Evolutionary conservation across 257 asterid genomes (phyloP).

Genomic region (Capsicum chinense): DNA sequence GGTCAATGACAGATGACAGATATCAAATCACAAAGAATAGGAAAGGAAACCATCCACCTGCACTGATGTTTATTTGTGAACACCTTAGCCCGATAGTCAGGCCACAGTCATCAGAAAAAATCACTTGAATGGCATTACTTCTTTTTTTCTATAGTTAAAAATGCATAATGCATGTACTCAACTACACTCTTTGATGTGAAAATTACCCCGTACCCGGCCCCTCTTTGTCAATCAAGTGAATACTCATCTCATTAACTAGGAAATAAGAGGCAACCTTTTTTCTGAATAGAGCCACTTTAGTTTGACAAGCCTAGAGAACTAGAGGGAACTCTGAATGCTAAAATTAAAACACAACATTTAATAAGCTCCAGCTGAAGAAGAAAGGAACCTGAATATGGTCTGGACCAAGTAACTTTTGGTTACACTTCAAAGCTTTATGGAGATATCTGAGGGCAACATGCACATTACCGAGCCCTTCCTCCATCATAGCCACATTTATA

Average conservation of each 20-base stretch:
- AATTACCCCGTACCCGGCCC: constrained; percentile 4
- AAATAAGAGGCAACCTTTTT: background rate
- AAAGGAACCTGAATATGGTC: constrained; percentile 91
- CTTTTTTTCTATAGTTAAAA: constrained; percentile 19
- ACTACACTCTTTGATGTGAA: constrained; percentile 12
- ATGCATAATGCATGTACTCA: constrained; percentile 13
- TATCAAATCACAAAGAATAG: background rate
- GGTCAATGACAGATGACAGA: constrained; percentile 11
- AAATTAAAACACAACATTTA: constrained; percentile 1
- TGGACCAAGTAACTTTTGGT: constrained; percentile 81
- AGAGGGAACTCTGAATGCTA: constrained; percentile 11
- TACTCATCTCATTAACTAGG: constrained; percentile 10
- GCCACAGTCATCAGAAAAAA: constrained; percentile 16
- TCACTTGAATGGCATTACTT: constrained; percentile 13
- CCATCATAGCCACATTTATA: constrained; percentile 99
- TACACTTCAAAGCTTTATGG: constrained; percentile 99
- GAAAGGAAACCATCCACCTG: background rate
- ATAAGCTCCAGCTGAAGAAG: constrained; percentile 17
- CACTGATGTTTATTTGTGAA: constrained; percentile 7
- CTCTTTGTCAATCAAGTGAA: constrained; percentile 9
- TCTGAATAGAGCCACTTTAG: constrained; percentile 10
- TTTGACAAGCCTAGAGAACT: constrained; percentile 17
- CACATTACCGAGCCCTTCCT: constrained; percentile 99
- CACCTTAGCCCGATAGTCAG: background rate
- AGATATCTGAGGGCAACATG: constrained; percentile 98